Conservation (phyloP, 169 alveolate genomes). For the Plasmodium chabaudi region DNA sequence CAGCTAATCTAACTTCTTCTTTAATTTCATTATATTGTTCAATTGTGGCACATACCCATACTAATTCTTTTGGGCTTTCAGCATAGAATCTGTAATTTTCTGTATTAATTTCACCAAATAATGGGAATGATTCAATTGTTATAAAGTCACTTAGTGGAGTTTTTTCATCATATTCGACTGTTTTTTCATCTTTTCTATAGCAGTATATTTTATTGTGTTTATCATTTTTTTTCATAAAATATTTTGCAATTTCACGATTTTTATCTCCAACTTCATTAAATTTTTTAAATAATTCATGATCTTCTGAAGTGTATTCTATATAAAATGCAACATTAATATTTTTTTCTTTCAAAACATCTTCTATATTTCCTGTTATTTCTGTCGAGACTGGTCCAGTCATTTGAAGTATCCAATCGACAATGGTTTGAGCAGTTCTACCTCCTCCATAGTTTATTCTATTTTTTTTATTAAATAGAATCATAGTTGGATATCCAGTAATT, state of each 20-base stretch:
- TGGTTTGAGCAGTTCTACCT: constrained; percentile 80
- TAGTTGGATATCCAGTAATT: constrained; percentile 94
- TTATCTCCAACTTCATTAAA: constrained; percentile 81
- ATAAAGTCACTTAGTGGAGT: constrained; percentile 76
- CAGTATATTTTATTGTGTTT: constrained; percentile 66
- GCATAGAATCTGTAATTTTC: constrained; percentile 83
- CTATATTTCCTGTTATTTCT: constrained; percentile 74
- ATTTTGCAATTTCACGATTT: constrained; percentile 80
- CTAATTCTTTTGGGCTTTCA: constrained; percentile 81
- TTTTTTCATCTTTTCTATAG: constrained; percentile 72
- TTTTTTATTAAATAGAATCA: constrained; percentile 90
- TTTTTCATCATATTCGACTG: constrained; percentile 71
- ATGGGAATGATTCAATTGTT: constrained; percentile 81
- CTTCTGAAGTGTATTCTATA: constrained; percentile 63
- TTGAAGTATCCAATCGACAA: constrained; percentile 82
- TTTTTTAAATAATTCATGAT: constrained; percentile 74
- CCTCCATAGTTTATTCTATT: constrained; percentile 81
- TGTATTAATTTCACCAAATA: constrained; percentile 83
- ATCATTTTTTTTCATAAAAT: constrained; percentile 76
- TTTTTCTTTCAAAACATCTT: constrained; percentile 32
- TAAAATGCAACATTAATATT: constrained; percentile 75
- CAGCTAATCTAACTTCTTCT: constrained; percentile 70
- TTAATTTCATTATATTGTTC: constrained; percentile 82
- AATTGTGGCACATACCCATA: constrained; percentile 85
- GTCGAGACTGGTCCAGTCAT: constrained; percentile 80